Evolutionary conservation across 2,329 filamentous ascomycete species (phyloP), one percentile per base, ranked within the genome.

Genomic region (Fusarium sp.): DNA sequence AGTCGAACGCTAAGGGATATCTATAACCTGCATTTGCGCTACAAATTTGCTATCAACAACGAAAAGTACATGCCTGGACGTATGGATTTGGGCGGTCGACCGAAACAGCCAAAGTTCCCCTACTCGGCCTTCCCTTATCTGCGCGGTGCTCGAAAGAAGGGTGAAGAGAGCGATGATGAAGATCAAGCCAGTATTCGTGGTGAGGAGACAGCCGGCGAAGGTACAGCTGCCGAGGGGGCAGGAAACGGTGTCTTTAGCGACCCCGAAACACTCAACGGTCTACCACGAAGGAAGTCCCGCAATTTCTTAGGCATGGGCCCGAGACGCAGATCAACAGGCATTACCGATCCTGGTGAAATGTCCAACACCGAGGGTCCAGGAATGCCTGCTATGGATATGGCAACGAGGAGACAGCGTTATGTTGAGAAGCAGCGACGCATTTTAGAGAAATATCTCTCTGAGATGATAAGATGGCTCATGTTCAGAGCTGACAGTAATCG

Each of bases 401-500:
- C 76, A 51, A 75, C 74, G 13, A 74, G 82, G 61, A 76, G 79
- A 44, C 83, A 83, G 71, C 83, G 90, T 58, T 97, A 95, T 72
- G 88, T 93, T 40, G 93, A 97, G 72, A 89, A 88, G 65, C 94
- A 97, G 79, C 88, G 95, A 58, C 91, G 89, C 73, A 93, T 92
- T 77, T 83, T 99, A 33, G 96, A 98, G 77, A 89, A 89, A 49
- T 99, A 99, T 77, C 83, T 99, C 20, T 93, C 95, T 69, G 92
- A 95, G 74, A 93, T 98, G 89, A 95, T 98, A 63, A 90, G 93
- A 56, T 98, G 95, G 87, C 89, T 99, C 73, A 98, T 99, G 80
- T 99, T 99, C 81, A 89, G 95, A 45, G 90, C 96, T 8, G 95
- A 98, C 79, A 97, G 94, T 80, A 98, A 97, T 75, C 89, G 96